A percentile compares a stretch with the other conserved stretches of the same genome.
Conservation (phyloP, 2,329 filamentous ascomycete genomes). For the Aciculosporium take region DNA sequence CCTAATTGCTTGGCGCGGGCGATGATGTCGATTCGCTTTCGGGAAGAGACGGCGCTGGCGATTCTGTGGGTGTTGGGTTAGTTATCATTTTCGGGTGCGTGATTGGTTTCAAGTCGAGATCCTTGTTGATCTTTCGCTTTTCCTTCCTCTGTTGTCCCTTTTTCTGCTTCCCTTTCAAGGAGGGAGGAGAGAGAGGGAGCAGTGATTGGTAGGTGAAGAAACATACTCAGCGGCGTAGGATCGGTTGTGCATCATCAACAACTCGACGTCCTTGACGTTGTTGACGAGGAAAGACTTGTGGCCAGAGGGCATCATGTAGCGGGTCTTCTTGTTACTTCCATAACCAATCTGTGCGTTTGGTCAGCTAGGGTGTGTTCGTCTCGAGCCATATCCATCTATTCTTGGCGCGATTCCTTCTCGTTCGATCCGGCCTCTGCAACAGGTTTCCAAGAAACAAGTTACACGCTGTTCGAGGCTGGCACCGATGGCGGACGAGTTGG, state of each 20-base stretch:
- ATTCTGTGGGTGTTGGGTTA: constrained; percentile 46
- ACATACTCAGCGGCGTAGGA: constrained; percentile 97
- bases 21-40: constrained; percentile 98
- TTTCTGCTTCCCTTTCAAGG: not conserved
- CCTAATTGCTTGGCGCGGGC: constrained; percentile 93
- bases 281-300: constrained; percentile 99
- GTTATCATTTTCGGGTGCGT: too few species aligned
- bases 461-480: not conserved
- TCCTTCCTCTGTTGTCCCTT: not conserved
- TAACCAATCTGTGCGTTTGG: constrained; percentile 66
- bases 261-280: constrained; percentile 91
- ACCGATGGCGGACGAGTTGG: not conserved
- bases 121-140: too few species aligned
- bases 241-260: constrained; percentile 99
- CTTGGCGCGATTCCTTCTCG: too few species aligned
- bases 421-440: not conserved
- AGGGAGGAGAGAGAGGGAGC: too few species aligned
- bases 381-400: too few species aligned
- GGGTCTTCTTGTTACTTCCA: constrained; percentile 98
- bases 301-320: constrained; percentile 96
- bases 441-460: not conserved
- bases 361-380: constrained; percentile 2
- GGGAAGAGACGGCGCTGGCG: constrained; percentile 90
- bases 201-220: too few species aligned
- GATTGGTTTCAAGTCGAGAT: too few species aligned